A percentile compares a stretch with the other conserved stretches of the same genome.
phyloP scores from a whole-genome alignment of 495 filamentous ascomycete species.

The Pseudotulostoma volvatum region DNA sequence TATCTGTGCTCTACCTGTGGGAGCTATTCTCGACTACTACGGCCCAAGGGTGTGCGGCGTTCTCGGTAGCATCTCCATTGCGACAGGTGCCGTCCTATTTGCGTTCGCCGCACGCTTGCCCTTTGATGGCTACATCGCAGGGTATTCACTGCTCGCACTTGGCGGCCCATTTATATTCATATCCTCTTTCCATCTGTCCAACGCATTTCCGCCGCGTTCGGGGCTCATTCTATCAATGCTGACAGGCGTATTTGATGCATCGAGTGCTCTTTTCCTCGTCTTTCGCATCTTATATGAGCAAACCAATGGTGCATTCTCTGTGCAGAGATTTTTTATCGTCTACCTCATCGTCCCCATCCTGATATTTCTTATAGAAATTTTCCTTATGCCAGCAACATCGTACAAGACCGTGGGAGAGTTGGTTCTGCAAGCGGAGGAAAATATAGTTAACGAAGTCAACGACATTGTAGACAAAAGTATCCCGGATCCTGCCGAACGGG shows the following conservation, averaged over 20 bases:
- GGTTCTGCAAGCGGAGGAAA: slow-evolving; percentile 50
- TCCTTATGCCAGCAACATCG: slow-evolving; percentile 59
- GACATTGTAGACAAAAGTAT: slow-evolving; percentile 44
- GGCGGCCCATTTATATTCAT: slow-evolving; percentile 88
- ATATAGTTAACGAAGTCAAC: slow-evolving; percentile 26
- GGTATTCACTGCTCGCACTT: slow-evolving; percentile 67
- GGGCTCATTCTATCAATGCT: slow-evolving; percentile 72
- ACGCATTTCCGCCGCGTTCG: slow-evolving; percentile 73
- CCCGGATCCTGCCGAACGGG: slow-evolving; percentile 29
- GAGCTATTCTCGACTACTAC: slow-evolving; percentile 69
- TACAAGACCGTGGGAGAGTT: slow-evolving; percentile 85
- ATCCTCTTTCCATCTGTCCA: slow-evolving; percentile 81
- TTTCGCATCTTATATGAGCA: slow-evolving; percentile 62
- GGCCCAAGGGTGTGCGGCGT: slow-evolving; percentile 65
- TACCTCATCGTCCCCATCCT: slow-evolving; percentile 62
- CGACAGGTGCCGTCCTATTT: slow-evolving; percentile 53
- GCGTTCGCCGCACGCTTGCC: slow-evolving; percentile 45
- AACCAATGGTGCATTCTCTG: slow-evolving; percentile 41
- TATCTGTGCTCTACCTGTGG: slow-evolving; percentile 67
- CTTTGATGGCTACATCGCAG: slow-evolving; percentile 59
- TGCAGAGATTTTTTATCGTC: slow-evolving; percentile 53
- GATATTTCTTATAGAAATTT: slow-evolving; percentile 52
- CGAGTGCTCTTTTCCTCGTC: slow-evolving; percentile 73
- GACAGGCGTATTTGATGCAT: slow-evolving; percentile 82
- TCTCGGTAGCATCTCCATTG: slow-evolving; percentile 51